Percentiles rank a stretch among this genome's conserved stretches.
These are phyloP conservation scores for Sapria himalayana DNA, from an alignment of 345 rosid genomes.

Conservation along the genomic window DNA sequence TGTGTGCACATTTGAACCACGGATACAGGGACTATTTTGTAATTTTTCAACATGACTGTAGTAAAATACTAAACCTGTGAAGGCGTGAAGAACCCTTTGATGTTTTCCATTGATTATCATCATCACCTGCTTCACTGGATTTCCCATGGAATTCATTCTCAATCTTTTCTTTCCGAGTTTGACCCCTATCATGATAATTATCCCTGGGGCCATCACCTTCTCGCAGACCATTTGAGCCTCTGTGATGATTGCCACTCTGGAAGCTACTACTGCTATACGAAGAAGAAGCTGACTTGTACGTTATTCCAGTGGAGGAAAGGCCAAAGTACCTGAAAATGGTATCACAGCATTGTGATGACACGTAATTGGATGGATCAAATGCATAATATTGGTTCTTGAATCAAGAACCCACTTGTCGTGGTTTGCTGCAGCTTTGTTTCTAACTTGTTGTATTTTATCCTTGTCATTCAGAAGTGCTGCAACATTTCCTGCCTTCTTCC, in stretches of 20 bases:
- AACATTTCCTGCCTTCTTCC: constrained; percentile 85
- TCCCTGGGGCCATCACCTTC: constrained; percentile 31
- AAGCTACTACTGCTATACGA: constrained; percentile 33
- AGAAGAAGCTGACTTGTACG: constrained; percentile 47
- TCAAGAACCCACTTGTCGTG: constrained; percentile 62
- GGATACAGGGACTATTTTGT: background rate
- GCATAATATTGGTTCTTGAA: constrained; percentile 3
- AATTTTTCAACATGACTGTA: constrained; percentile 2
- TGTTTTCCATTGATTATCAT: constrained; percentile 20
- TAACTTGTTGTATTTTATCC: constrained; percentile 76
- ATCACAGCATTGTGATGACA: no score
- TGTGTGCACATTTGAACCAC: background rate
- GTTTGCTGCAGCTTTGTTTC: constrained; percentile 73
- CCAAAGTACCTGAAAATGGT: constrained; percentile 50
- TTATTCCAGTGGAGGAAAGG: constrained; percentile 64
- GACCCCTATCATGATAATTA: constrained; percentile 27
- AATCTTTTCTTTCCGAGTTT: constrained; percentile 15
- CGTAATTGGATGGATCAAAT: no score
- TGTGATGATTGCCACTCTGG: constrained; percentile 30
- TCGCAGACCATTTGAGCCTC: constrained; percentile 24
- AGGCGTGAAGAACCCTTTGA: constrained; percentile 19
- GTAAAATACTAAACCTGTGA: constrained; percentile 28
- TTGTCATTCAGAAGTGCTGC: constrained; percentile 46
- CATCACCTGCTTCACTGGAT: constrained; percentile 21
- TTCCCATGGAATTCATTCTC: constrained; percentile 38